These are phyloP conservation scores for Epichloe sylvatica DNA, from an alignment of 2,329 filamentous ascomycete genomes.

Conservation along the genomic window DNA sequence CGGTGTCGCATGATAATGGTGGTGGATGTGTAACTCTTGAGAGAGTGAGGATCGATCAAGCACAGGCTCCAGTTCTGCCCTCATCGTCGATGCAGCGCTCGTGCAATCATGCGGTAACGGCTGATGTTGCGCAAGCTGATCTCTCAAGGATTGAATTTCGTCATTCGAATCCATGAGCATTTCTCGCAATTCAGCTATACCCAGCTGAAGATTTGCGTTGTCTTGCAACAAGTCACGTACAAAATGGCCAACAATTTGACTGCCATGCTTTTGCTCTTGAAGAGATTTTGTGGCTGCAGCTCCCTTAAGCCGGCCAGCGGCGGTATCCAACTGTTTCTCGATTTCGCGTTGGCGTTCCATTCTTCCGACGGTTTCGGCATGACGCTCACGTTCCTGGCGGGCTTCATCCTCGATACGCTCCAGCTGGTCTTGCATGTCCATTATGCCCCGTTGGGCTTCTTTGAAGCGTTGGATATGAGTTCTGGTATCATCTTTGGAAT, in stretches of 20 bases:
- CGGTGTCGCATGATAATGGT: constrained; percentile 70
- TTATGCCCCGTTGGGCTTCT: constrained; percentile 66
- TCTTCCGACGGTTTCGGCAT: constrained; percentile 64
- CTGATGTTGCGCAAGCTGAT: constrained; percentile 69
- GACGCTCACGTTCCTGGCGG: constrained; percentile 63
- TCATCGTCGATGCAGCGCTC: constrained; percentile 40
- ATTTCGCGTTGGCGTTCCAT: constrained; percentile 75
- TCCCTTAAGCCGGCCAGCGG: constrained; percentile 67
- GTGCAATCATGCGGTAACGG: constrained; percentile 35
- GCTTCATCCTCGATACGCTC: constrained; percentile 80
- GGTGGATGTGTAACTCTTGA: constrained; percentile 80
- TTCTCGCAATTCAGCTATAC: constrained; percentile 80
- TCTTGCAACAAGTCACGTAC: constrained; percentile 91
- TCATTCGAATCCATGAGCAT: constrained; percentile 86
- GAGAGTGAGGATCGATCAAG: constrained; percentile 28
- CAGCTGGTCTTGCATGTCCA: constrained; percentile 71
- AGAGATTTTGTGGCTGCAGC: constrained; percentile 59
- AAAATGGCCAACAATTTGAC: constrained; percentile 79
- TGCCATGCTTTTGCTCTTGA: constrained; percentile 42
- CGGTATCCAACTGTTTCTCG: constrained; percentile 67
- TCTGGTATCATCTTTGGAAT: constrained; percentile 60
- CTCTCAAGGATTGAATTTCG: constrained; percentile 75
- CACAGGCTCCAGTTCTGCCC: constrained; percentile 53
- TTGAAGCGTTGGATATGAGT: constrained; percentile 73
- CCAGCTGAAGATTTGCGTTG: constrained; percentile 84